These are phyloP conservation scores for Termitomyces sp. DNA, from an alignment of 768 basidiomycete genomes.

Conservation along the genomic window DNA sequence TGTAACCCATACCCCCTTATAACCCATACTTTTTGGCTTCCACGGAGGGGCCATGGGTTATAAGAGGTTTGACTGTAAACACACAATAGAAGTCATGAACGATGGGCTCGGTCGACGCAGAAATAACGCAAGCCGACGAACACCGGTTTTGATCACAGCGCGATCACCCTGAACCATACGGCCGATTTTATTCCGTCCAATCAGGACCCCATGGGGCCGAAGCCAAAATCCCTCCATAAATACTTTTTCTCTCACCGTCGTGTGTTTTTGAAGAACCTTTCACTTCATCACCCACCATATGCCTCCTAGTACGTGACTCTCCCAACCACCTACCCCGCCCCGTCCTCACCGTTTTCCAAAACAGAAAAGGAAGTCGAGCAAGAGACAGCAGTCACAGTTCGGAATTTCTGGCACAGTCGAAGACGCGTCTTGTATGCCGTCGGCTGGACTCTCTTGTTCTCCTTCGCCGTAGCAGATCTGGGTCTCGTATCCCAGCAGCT, in stretches of 20 bases:
- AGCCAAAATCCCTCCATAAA: background rate
- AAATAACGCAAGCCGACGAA: background rate
- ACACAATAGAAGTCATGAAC: too few species aligned
- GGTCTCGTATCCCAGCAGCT: conserved; percentile 11
- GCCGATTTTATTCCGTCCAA: background rate
- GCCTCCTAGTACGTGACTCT: background rate
- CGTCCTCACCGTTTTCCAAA: background rate
- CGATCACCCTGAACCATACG: background rate
- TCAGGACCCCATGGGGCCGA: background rate
- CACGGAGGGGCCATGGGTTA: too few species aligned
- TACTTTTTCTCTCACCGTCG: background rate
- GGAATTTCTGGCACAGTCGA: background rate
- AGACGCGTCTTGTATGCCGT: background rate
- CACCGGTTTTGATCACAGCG: background rate
- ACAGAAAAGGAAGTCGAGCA: conserved; percentile 2
- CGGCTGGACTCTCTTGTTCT: conserved; percentile 1
- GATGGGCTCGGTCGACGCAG: too few species aligned
- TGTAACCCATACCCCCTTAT: too few species aligned
- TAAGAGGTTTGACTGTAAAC: too few species aligned
- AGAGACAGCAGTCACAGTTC: background rate
- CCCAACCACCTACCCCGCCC: background rate
- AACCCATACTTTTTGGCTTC: too few species aligned
- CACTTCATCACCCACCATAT: background rate
- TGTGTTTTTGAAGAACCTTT: background rate
- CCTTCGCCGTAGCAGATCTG: background rate